Percentiles rank a stretch among this genome's conserved stretches.
These are phyloP conservation scores for Coniella lustricola DNA, from an alignment of 2,329 filamentous ascomycete genomes.

Conservation along the genomic window DNA sequence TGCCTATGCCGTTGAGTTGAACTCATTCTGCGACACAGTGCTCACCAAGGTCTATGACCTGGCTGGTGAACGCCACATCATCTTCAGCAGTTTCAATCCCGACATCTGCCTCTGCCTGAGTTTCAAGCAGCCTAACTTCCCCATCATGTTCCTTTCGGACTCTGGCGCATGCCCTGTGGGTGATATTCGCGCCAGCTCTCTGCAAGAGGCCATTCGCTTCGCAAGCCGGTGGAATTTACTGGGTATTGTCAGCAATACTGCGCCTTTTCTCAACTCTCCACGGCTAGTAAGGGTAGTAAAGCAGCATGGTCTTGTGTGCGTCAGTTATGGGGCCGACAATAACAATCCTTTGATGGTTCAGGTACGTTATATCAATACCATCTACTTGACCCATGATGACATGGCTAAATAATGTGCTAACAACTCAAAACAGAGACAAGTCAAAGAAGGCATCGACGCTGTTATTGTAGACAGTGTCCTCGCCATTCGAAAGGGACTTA, in stretches of 20 bases:
- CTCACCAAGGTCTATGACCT: constrained; percentile 84
- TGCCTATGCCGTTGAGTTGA: constrained; percentile 89
- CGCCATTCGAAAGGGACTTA: constrained; percentile 85
- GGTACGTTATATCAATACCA: constrained; percentile 44
- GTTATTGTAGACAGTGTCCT: constrained; percentile 96
- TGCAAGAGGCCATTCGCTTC: constrained; percentile 94
- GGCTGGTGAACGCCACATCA: constrained; percentile 76
- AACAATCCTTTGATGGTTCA: constrained; percentile 82
- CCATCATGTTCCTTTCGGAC: constrained; percentile 89
- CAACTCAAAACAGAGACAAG: constrained; percentile 59
- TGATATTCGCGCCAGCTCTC: constrained; percentile 80
- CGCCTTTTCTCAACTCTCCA: constrained; percentile 83
- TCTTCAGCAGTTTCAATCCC: constrained; percentile 96
- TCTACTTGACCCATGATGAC: not conserved
- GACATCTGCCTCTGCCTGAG: constrained; percentile 90
- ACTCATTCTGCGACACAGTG: constrained; percentile 93
- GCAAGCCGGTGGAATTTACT: constrained; percentile 91
- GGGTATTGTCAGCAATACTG: constrained; percentile 82
- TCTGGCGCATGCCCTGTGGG: constrained; percentile 75
- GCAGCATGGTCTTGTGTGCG: constrained; percentile 86
- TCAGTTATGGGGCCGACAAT: constrained; percentile 87
- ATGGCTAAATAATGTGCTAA: not conserved
- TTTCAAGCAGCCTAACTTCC: constrained; percentile 96
- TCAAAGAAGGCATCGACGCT: constrained; percentile 91
- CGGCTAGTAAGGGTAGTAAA: constrained; percentile 88